A percentile compares a stretch with the other conserved stretches of the same genome.
These are phyloP conservation scores for Cyclotella kingstonii DNA, from an alignment of 108 stramenopile species.

Conservation along the genomic window DNA sequence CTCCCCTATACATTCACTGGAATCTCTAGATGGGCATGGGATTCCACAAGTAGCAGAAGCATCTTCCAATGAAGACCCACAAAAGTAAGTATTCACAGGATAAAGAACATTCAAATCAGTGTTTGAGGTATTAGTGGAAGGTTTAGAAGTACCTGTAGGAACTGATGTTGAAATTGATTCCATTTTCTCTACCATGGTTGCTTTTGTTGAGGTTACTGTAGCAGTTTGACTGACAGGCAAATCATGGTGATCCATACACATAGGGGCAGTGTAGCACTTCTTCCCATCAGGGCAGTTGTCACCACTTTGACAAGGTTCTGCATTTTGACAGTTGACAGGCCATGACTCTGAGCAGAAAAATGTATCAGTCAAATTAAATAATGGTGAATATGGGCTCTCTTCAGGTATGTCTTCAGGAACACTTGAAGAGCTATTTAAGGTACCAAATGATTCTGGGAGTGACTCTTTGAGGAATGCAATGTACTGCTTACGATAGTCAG, in stretches of 20 bases:
- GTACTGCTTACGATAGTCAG: constrained; percentile 11
- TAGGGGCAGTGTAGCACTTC: constrained; percentile 9
- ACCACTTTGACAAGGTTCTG: constrained; percentile 1
- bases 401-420: constrained; percentile 1
- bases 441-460: constrained; percentile 14
- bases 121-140: too few relatives aligned
- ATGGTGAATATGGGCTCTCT: not conserved
- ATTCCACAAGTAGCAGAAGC: constrained; percentile 23
- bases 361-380: constrained; percentile 6
- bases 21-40: constrained; percentile 26
- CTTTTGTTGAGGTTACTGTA: not conserved
- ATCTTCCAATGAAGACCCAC: constrained; percentile 16
- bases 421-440: constrained; percentile 2
- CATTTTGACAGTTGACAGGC: constrained; percentile 11
- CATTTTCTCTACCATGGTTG: not conserved
- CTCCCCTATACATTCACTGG: constrained; percentile 14
- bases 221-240: not conserved
- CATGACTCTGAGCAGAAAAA: constrained; percentile 6
- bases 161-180: not conserved
- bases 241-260: too few relatives aligned
- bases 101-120: too few relatives aligned
- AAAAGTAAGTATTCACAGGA: constrained; percentile 19
- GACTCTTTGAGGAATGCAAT: constrained; percentile 11
- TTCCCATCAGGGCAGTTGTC: constrained; percentile 8
- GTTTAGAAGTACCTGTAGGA: not conserved